Base-by-base conservation (phyloP, 129 eudicot species). In the Apium graveolens region DNA sequence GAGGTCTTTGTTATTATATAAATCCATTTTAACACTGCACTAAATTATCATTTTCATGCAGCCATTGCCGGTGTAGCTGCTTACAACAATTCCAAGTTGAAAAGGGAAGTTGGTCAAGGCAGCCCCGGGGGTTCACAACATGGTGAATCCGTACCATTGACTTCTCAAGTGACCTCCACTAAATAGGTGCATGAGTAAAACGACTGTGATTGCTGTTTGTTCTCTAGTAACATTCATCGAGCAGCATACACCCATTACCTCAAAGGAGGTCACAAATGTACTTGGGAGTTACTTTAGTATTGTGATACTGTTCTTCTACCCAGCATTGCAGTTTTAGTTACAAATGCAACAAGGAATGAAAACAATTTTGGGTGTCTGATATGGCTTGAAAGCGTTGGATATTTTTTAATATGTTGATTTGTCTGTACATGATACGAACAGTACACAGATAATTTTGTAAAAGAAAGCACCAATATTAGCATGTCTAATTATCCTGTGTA, bases 51-150 rank as follows among this genome's bases (percentile, higher is more conserved):
- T 81, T 49, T 72, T 66, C 37, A 78, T 92, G 96, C 96, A 95
- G 99, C 99, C 57, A 95, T 95, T 76, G 87, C 86, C 16, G 99
- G 99, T 27, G 99, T 95, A 79, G 99, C 92, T 31, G 97, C 95
- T 31, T 95, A 95, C 84, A 92, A 95, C 73, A 95, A 95, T 84
- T 87, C 86, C 88, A 95, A 95, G 87, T 79, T 92, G 86, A 89
- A 86, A 80, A 95, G 86, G 80, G 97, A 90, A 86, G 91, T 86
- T 71, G 53, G 86, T 83, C 84, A 76, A 76, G 86, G 51, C 74
- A 86, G 78, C 77, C 62, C 90, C 24, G 89, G 79, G 7, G 87
- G 55, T 78, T 62, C 86, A 7, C 76, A 42, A 12, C 83, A 80
- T 14, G 44, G 69, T 45, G 75, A 81, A 72, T 78, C 90, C 17